Evolutionary conservation across 139 green algal genomes (phyloP), one percentile per base, ranked within the genome.

Genomic region (Chlorella sp.): DNA sequence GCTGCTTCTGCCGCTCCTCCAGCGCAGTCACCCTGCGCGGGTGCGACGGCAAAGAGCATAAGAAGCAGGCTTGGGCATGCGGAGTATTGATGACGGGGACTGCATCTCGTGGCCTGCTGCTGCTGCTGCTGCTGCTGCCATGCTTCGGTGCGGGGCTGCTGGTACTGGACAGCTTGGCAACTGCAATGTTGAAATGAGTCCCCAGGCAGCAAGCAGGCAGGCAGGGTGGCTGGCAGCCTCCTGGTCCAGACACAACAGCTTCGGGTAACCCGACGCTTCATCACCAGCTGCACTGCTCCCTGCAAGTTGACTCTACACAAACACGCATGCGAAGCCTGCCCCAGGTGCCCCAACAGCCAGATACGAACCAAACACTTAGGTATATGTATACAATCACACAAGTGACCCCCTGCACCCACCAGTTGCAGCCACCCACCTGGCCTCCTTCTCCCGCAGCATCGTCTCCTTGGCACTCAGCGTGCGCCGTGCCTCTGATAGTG

Each of bases 401-500:
- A 76, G 16, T 16, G 64, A 26, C 3, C 21, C 64, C 5, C 64
- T 71, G 64, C 64, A 71, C 64, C 22, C 69, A 37, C 37, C 69
- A 77, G 24, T 37, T 37, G 75, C 42, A 3, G 9, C 78, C 36
- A 3, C 26, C 78, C 36, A 83, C 78, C 78, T 57, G 28, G 87
- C 83, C 16, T 92, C 89, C 83, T 66, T 66, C 30, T 93, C 85
- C 9, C 87, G 84, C 86, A 86, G 82, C 84, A 79, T 77, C 26
- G 78, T 60, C 21, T 92, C 86, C 42, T 36, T 69, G 36, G 75
- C 68, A 0, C 60, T 40, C 60, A 84, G 75, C 34, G 30, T 34
- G 66, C 88, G 79, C 26, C 71, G 81, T 1, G 81, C 83, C 68
- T 90, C 91, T 0, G 28, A 24, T 66, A 90, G 68, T 28, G 76